phyloP scores from a whole-genome alignment of 2,329 filamentous ascomycete genomes.

The Magnaporthiopsis poae region DNA sequence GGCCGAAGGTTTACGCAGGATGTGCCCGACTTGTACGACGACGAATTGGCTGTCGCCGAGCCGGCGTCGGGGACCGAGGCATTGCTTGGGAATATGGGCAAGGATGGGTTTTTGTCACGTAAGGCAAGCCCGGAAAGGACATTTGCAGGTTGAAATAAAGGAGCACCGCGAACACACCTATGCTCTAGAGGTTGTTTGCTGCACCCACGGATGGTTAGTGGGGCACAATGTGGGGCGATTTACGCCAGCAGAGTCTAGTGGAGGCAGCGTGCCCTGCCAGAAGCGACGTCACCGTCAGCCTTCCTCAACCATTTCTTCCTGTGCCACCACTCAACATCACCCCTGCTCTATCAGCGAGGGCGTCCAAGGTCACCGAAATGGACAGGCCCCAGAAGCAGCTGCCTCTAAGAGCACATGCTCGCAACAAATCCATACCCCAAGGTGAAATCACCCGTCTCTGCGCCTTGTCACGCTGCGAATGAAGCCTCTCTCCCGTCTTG shows the following conservation, averaged over 20 bases:
- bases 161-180: too few species aligned
- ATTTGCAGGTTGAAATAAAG: not conserved
- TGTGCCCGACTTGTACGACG: not conserved
- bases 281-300: not conserved
- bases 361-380: not conserved
- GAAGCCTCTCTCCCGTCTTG: not conserved
- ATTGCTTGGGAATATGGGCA: not conserved
- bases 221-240: not conserved
- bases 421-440: conserved; percentile 6
- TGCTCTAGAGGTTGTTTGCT: too few species aligned
- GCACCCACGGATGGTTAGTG: not conserved
- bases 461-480: not conserved
- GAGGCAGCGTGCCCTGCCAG: not conserved
- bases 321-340: not conserved
- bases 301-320: not conserved
- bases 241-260: too few species aligned
- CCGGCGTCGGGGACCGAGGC: not conserved
- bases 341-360: not conserved
- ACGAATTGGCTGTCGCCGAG: not conserved
- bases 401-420: conserved; percentile 1
- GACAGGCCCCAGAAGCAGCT: conserved; percentile 1
- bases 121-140: not conserved
- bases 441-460: not conserved
- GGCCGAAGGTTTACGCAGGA: not conserved
- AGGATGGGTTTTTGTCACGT: not conserved